Evolutionary conservation across 345 rosid species (phyloP), one percentile per base, ranked within the genome.

Genomic region (Acer negundo): DNA sequence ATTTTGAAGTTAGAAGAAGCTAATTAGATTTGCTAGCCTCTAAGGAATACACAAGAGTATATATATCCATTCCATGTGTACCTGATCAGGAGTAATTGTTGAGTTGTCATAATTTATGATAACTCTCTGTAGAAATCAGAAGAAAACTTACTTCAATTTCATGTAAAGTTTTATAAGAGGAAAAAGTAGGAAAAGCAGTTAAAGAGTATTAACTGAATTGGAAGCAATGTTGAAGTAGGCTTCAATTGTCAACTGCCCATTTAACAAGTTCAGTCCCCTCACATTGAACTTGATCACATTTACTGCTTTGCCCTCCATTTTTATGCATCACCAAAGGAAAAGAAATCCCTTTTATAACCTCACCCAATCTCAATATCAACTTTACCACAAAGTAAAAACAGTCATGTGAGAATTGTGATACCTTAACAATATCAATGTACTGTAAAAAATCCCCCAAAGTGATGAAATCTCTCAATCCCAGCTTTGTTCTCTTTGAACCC

Each of bases 281-380:
- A 86, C 97, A 78, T 87, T 89, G 86, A 95, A 95, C 86, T 91
- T 87, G 73, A 95, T 91, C 82, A 93, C 89, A 74, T 93, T 92
- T 67, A 89, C 94, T 77, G 97, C 96, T 91, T 93, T 93, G 62
- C 95, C 93, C 99, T 93, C 89, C 82, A 86, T 86, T 84, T 72
- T 75, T 23, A 59, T 0, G 76, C 83, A 82, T 69, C 76, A 80
- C 38, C 63, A 79, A 84, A 83, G 11, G 13, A 19, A 46, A 16
- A n/a, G 0, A 58, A 58, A 13, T 35, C 38, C 38, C 38, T 35
- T 35, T 35, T 35, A 12, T 49, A 49, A 13, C 38, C 38, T 35
- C 38, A 4, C 38, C 38, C 38, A 35, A 35, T 4, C n/a, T n/a
- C n/a, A n/a, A n/a, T n/a, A 16, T 2, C 38, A 53, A 16, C 62